Conservation (phyloP, 2,329 filamentous ascomycete genomes). For the Geoglossum cookeanum region DNA sequence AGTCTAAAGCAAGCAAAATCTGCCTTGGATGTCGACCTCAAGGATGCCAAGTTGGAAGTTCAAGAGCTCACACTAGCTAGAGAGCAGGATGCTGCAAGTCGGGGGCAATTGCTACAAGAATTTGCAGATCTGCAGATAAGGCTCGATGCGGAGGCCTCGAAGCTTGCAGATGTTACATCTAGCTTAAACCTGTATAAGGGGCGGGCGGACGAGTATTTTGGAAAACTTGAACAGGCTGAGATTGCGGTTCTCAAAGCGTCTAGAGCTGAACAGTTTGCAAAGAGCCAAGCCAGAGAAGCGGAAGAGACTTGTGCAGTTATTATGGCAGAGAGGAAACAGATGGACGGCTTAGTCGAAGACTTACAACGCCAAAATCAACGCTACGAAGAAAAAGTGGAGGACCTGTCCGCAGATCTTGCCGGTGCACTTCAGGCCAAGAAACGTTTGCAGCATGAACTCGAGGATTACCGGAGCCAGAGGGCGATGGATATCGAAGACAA, state of each 20-base stretch:
- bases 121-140: conserved; percentile 88
- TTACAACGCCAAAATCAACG: conserved; percentile 76
- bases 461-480: conserved; percentile 88
- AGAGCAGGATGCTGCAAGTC: conserved; percentile 75
- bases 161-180: conserved; percentile 62
- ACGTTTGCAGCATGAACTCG: conserved; percentile 86
- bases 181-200: conserved; percentile 80
- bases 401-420: conserved; percentile 76
- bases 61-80: conserved; percentile 59
- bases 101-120: conserved; percentile 75
- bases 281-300: conserved; percentile 70
- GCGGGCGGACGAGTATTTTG: conserved; percentile 88
- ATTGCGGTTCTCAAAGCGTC: conserved; percentile 85
- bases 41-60: conserved; percentile 66
- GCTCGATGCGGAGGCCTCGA: conserved; percentile 74
- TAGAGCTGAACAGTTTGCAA: conserved; percentile 85
- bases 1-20: conserved; percentile 67
- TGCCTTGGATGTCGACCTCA: conserved; percentile 65
- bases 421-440: conserved; percentile 77
- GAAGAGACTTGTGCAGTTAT: conserved; percentile 81
- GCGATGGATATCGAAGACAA: conserved; percentile 96
- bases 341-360: conserved; percentile 74
- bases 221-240: conserved; percentile 90
- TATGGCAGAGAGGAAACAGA: conserved; percentile 81
- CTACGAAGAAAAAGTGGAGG: conserved; percentile 78